Evolutionary conservation across 768 basidiomycete species (phyloP).

Genomic region (Tricholoma bakamatsutake): DNA sequence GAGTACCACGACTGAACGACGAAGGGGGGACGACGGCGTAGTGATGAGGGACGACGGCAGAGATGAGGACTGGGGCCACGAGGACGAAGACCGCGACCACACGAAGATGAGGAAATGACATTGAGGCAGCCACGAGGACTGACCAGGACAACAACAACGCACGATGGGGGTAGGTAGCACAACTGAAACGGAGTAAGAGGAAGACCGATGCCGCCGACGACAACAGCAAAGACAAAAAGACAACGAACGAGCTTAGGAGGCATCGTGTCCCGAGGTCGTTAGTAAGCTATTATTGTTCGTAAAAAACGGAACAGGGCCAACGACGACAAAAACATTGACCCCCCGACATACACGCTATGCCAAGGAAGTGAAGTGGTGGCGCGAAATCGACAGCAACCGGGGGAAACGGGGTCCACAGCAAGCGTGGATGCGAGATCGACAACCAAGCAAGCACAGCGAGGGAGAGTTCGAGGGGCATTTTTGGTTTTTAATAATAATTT

Average conservation of each 20-base stretch:
- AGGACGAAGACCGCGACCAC: too few relatives aligned
- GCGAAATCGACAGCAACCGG: neutral
- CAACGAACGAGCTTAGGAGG: neutral
- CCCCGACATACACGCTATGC: neutral
- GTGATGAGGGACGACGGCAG: too few relatives aligned
- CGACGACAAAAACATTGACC: neutral
- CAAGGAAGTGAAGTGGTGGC: neutral
- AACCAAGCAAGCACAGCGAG: neutral
- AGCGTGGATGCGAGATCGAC: neutral
- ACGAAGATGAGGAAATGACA: too few relatives aligned
- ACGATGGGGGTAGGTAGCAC: too few relatives aligned
- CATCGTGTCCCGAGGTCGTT: neutral
- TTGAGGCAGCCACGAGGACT: too few relatives aligned
- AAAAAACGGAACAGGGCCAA: neutral
- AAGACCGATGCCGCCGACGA: too few relatives aligned
- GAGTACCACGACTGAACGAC: too few relatives aligned
- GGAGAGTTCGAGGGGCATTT: neutral
- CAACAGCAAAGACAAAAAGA: neutral
- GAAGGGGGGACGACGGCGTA: too few relatives aligned
- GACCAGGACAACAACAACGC: too few relatives aligned
- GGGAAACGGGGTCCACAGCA: neutral
- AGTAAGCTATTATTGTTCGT: neutral
- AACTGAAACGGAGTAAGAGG: too few relatives aligned
- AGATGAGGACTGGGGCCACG: too few relatives aligned
- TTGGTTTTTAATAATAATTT: neutral